Percentiles rank a stretch among this genome's conserved stretches.
Conservation (phyloP, 305 asterid genomes). For the Fraxinus angustifolia region DNA sequence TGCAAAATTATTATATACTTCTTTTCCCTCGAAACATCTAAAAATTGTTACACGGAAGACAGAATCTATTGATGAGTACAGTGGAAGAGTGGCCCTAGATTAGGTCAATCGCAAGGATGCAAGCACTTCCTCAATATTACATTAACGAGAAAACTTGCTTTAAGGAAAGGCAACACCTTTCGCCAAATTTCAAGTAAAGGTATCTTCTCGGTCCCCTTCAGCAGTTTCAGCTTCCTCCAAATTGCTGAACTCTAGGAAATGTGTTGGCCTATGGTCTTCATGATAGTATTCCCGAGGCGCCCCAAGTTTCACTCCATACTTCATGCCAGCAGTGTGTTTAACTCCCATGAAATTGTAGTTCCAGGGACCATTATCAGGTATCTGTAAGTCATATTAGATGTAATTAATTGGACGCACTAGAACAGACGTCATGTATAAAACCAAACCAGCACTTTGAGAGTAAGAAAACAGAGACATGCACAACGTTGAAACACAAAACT, state of each 20-base stretch:
- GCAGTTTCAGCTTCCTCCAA: constrained; percentile 88
- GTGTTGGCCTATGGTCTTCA: constrained; percentile 93
- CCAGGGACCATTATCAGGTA: constrained; percentile 96
- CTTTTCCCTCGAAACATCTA: neutral
- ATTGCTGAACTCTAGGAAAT: constrained; percentile 91
- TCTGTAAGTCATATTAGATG: constrained; percentile 33
- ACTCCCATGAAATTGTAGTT: constrained; percentile 97
- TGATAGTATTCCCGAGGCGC: constrained; percentile 84
- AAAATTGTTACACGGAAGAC: neutral
- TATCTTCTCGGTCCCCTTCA: constrained; percentile 91
- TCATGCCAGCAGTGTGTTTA: constrained; percentile 83
- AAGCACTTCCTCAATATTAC: neutral
- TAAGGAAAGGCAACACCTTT: neutral
- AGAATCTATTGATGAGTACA: neutral
- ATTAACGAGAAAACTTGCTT: neutral
- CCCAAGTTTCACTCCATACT: constrained; percentile 84
- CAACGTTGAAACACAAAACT: neutral
- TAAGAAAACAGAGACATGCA: neutral
- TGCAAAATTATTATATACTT: neutral
- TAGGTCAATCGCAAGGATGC: neutral
- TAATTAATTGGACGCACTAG: neutral
- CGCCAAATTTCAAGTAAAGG: constrained; percentile 38
- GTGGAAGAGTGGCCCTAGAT: neutral
- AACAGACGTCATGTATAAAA: neutral
- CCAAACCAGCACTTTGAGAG: neutral